Evolutionary conservation across 768 basidiomycete species (phyloP).

Genomic region (Boletus tomentosulus): DNA sequence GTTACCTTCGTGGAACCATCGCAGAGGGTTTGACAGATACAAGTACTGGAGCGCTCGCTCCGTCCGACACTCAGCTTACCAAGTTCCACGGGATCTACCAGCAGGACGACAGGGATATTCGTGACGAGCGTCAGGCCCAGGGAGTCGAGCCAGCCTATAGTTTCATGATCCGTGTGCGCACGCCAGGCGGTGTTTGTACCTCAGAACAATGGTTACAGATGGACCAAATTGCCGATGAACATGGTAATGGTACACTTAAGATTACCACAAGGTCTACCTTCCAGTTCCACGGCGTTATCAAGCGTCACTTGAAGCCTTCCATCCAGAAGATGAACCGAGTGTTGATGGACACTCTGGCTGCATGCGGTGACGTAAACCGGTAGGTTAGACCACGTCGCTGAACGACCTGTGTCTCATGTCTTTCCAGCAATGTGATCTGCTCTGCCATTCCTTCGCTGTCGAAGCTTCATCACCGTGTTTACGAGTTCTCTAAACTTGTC

Average conservation of each 20-base stretch:
- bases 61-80: constrained; percentile 90
- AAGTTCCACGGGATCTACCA: constrained; percentile 98
- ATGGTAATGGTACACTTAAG: constrained; percentile 92
- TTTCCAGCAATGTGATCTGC: constrained; percentile 77
- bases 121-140: constrained; percentile 89
- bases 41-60: constrained; percentile 85
- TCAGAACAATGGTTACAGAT: constrained; percentile 93
- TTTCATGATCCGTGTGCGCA: constrained; percentile 98
- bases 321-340: constrained; percentile 94
- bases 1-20: constrained; percentile 93
- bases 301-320: constrained; percentile 90
- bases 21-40: constrained; percentile 83
- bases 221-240: constrained; percentile 95
- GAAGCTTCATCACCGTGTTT: constrained; percentile 79
- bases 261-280: constrained; percentile 97
- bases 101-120: constrained; percentile 97
- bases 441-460: constrained; percentile 89
- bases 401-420: constrained; percentile 3
- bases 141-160: constrained; percentile 93
- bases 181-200: constrained; percentile 93
- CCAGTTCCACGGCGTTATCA: constrained; percentile 99
- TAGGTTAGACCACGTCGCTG: constrained; percentile 27
- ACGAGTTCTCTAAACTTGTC: constrained; percentile 76
- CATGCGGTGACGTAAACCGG: constrained; percentile 98
- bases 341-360: constrained; percentile 91